These are phyloP conservation scores for Hippophae gyantsensis DNA, from an alignment of 306 rosid species.

Conservation along the genomic window DNA sequence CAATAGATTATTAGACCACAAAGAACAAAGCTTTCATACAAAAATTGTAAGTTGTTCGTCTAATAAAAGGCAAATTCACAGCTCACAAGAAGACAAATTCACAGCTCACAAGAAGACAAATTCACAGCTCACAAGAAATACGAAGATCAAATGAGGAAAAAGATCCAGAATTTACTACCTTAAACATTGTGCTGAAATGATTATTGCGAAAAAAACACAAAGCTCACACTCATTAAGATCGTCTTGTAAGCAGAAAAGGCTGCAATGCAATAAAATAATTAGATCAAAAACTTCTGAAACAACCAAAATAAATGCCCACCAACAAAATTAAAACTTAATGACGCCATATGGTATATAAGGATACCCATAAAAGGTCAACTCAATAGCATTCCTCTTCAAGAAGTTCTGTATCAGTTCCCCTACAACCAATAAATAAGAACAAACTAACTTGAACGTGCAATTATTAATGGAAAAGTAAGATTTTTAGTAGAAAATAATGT, in stretches of 20 bases:
- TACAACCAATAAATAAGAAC: slow-evolving; percentile 28
- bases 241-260: slow-evolving; percentile 91
- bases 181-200: slow-evolving; percentile 99
- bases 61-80: slow-evolving; percentile 1
- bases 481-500: neutral
- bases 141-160: slow-evolving; percentile 6
- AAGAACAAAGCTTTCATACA: slow-evolving; percentile 13
- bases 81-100: slow-evolving; percentile 12
- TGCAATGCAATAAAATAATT: slow-evolving; percentile 30
- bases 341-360: slow-evolving; percentile 10
- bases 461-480: neutral
- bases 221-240: slow-evolving; percentile 93
- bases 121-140: slow-evolving; percentile 13
- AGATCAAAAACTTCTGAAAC: slow-evolving; percentile 3
- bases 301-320: slow-evolving; percentile 10
- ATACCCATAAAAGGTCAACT: slow-evolving; percentile 82
- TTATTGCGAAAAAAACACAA: slow-evolving; percentile 95
- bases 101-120: slow-evolving; percentile 3
- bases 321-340: slow-evolving; percentile 6
- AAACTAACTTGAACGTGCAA: slow-evolving; percentile 7
- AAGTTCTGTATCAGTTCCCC: slow-evolving; percentile 79
- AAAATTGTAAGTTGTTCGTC: neutral
- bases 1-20: slow-evolving; percentile 7
- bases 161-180: slow-evolving; percentile 50
- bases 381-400: slow-evolving; percentile 83